phyloP scores from a whole-genome alignment of 1,284 basidiomycete species.

The Takashimella tepidaria region DNA sequence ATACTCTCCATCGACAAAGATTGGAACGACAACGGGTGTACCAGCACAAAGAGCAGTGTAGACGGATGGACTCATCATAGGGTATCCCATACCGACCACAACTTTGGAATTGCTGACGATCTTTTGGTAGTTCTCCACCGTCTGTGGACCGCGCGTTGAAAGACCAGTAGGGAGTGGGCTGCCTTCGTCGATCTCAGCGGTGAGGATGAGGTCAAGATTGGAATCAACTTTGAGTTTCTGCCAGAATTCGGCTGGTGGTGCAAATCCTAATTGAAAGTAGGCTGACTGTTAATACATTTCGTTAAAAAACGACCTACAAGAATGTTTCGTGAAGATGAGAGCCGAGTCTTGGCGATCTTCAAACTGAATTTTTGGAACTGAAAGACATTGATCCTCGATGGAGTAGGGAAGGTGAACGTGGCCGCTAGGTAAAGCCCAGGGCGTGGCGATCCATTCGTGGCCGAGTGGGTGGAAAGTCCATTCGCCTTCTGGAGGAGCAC shows the following conservation, averaged over 20 bases:
- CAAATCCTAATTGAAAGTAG: constrained; percentile 6
- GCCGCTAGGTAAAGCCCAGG: constrained; percentile 6
- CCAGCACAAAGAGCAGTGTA: constrained; percentile 24
- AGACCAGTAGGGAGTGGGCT: constrained; percentile 15
- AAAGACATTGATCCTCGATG: constrained; percentile 14
- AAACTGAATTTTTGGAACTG: constrained; percentile 5
- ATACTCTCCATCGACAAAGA: constrained; percentile 6
- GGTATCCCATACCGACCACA: constrained; percentile 19
- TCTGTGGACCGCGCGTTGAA: constrained; percentile 5
- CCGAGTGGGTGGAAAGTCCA: constrained; percentile 23
- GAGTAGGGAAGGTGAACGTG: constrained; percentile 15
- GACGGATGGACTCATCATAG: constrained; percentile 20
- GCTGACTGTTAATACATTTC: too few relatives aligned
- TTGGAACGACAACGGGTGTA: constrained; percentile 21
- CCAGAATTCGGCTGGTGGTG: constrained; percentile 11
- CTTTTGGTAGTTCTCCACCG: constrained; percentile 11
- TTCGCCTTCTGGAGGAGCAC: constrained; percentile 5
- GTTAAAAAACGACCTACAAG: too few relatives aligned
- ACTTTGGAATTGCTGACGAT: constrained; percentile 13
- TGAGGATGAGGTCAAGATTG: constrained; percentile 12
- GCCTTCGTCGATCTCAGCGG: constrained; percentile 10
- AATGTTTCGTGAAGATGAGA: constrained; percentile 21
- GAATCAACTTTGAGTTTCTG: constrained; percentile 1
- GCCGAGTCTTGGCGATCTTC: constrained; percentile 8
- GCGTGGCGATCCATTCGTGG: constrained; percentile 21